Evolutionary conservation across 2,329 filamentous ascomycete genomes (phyloP), one percentile per base, ranked within the genome.

Genomic region (Aspergillus persii): DNA sequence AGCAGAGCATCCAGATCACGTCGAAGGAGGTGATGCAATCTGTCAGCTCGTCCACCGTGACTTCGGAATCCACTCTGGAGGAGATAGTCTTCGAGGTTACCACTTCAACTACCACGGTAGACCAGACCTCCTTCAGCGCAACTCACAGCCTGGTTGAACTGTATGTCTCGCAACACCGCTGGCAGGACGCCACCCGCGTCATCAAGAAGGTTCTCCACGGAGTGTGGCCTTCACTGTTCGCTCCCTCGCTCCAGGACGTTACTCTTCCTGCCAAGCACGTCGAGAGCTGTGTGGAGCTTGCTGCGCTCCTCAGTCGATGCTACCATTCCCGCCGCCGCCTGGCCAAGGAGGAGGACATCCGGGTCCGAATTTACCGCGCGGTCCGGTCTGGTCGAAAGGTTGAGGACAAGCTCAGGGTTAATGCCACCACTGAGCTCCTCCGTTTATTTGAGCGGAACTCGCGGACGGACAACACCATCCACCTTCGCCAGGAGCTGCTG

Each of bases 141-240:
- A 73, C 75, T 0, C 74, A 76, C 63, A 77, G 71, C 55, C 68
- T 82, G 12, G 71, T 75, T 4, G 62, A 63, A 23, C 66, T 77
- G 41, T 81, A 82, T 66, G 76, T 79, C 33, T 74, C 75, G 4
- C 77, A 82, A 68, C 76, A 76, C 60, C 75, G 80, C 41, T 83
- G 77, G 71, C 73, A 74, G 3, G 78, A 82, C 55, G 80, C 81
- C 3, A 77, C 79, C 27, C 74, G 69, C 0, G 68, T 81, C 18
- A 74, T 82, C 41, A 79, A 80, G 54, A 70, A 70, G 26, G 77
- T 81, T 8, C 67, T 84, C 41, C 74, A 75, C 44, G 71, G 74
- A 5, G 75, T 79, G 3, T 83, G 81, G 81, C 73, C 77, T 2
- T 76, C 76, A 0, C 74, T 84, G 57, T 77, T 83, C 49, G 72